phyloP scores from a whole-genome alignment of 164 flowering plant genomes.

The Magnolia officinalis region DNA sequence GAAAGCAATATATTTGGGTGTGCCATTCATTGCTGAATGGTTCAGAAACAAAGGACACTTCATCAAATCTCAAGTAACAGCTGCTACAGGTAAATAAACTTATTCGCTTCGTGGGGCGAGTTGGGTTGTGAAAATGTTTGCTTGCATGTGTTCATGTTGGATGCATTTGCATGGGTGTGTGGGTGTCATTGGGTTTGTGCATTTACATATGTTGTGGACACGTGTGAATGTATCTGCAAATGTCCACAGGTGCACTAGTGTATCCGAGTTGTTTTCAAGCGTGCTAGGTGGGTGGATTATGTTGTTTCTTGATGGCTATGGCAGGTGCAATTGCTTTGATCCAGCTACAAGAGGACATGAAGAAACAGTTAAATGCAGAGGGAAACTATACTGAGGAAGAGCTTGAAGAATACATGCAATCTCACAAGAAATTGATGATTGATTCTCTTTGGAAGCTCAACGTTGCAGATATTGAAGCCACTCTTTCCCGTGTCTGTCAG shows the following conservation, averaged over 20 bases:
- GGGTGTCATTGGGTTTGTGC: not conserved
- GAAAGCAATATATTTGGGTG: slow-evolving; percentile 87
- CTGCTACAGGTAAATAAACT: slow-evolving; percentile 75
- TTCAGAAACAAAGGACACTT: slow-evolving; percentile 97
- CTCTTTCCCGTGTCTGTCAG: slow-evolving; percentile 93
- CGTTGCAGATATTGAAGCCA: slow-evolving; percentile 96
- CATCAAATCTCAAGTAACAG: slow-evolving; percentile 96
- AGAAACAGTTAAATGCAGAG: slow-evolving; percentile 78
- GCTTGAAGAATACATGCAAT: slow-evolving; percentile 78
- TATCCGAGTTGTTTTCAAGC: not conserved
- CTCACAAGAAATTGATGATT: slow-evolving; percentile 84
- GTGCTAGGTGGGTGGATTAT: not conserved
- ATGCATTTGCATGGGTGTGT: not conserved
- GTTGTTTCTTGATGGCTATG: slow-evolving; percentile 6
- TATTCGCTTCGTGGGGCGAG: not conserved
- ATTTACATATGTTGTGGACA: not conserved
- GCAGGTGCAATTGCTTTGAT: slow-evolving; percentile 86
- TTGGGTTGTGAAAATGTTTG: not conserved
- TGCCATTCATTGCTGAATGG: slow-evolving; percentile 98
- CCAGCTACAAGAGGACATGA: slow-evolving; percentile 97
- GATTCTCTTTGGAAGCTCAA: slow-evolving; percentile 99
- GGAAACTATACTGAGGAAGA: slow-evolving; percentile 93
- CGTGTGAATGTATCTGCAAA: not conserved
- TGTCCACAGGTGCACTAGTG: not conserved
- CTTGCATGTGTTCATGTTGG: not conserved